Evolutionary conservation across 2,329 filamentous ascomycete genomes (phyloP).

Genomic region (Alternaria hordeiaustralica): DNA sequence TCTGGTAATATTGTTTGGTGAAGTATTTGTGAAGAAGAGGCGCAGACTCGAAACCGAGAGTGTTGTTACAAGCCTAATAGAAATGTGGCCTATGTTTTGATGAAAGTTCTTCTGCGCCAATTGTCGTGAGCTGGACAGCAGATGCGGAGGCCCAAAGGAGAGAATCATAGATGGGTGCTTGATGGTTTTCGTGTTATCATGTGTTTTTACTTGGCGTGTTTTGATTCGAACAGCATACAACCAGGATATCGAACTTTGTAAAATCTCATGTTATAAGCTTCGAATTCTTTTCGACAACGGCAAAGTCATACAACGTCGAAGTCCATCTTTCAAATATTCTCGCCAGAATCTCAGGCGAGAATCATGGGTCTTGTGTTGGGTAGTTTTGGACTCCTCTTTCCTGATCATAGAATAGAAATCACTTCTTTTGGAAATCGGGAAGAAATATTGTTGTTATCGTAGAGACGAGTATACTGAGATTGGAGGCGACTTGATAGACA

Average conservation of each 20-base stretch:
- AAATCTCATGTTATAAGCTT: not conserved
- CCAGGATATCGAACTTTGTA: no score
- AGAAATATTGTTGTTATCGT: not conserved
- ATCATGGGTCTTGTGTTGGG: not conserved
- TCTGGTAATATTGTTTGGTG: not conserved
- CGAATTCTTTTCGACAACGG: not conserved
- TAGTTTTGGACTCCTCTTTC: not conserved
- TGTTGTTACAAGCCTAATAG: not conserved
- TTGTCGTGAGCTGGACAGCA: not conserved
- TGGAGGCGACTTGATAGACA: not conserved
- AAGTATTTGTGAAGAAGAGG: not conserved
- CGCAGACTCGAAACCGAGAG: not conserved
- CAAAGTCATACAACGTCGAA: accelerated
- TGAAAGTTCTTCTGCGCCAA: no score
- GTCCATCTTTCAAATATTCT: not conserved
- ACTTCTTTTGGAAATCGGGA: not conserved
- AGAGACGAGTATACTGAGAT: not conserved
- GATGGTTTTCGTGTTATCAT: not conserved
- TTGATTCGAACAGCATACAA: not conserved
- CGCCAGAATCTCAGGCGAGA: not conserved
- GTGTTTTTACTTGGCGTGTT: not conserved
- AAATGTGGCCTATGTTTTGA: no score
- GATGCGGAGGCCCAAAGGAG: not conserved
- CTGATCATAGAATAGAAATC: not conserved
- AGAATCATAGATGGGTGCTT: not conserved